phyloP scores from a whole-genome alignment of 2,329 filamentous ascomycete species.

The Cladosporium phlei region DNA sequence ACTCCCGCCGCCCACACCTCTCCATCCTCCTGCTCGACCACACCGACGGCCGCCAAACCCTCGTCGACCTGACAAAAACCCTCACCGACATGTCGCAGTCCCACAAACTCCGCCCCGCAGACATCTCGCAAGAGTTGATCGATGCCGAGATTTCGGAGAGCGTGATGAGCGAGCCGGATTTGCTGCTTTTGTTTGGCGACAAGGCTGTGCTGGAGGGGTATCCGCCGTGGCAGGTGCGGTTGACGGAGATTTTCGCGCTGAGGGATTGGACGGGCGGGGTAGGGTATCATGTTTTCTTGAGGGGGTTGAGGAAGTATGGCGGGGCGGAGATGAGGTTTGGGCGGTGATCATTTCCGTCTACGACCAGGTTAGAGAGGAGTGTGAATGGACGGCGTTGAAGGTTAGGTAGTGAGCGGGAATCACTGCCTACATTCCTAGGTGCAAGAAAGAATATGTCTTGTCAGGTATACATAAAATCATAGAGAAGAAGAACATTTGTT shows the following conservation, averaged over 20 bases:
- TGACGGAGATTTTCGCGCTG: slow-evolving; percentile 85
- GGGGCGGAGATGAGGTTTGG: slow-evolving; percentile 86
- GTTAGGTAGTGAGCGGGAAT: background rate
- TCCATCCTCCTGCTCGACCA: slow-evolving; percentile 75
- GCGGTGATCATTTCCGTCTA: too few species aligned
- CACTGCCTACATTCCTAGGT: too few species aligned
- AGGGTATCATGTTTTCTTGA: slow-evolving; percentile 89
- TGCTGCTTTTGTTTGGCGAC: slow-evolving; percentile 82
- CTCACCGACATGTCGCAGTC: slow-evolving; percentile 92
- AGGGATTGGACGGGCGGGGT: slow-evolving; percentile 51
- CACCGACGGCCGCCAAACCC: slow-evolving; percentile 84
- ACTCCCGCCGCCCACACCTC: slow-evolving; percentile 38
- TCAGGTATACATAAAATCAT: too few species aligned
- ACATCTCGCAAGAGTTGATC: slow-evolving; percentile 81
- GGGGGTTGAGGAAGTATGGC: slow-evolving; percentile 76
- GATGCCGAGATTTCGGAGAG: slow-evolving; percentile 77
- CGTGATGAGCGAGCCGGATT: slow-evolving; percentile 83
- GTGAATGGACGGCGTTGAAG: too few species aligned
- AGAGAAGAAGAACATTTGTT: too few species aligned
- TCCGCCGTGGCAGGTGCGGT: slow-evolving; percentile 89
- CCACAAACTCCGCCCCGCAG: slow-evolving; percentile 71
- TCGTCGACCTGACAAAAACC: slow-evolving; percentile 93
- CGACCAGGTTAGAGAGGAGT: too few species aligned
- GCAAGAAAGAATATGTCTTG: too few species aligned
- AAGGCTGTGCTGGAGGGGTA: slow-evolving; percentile 83